phyloP scores from a whole-genome alignment of 768 basidiomycete species.

The Podaxis rugospora region DNA sequence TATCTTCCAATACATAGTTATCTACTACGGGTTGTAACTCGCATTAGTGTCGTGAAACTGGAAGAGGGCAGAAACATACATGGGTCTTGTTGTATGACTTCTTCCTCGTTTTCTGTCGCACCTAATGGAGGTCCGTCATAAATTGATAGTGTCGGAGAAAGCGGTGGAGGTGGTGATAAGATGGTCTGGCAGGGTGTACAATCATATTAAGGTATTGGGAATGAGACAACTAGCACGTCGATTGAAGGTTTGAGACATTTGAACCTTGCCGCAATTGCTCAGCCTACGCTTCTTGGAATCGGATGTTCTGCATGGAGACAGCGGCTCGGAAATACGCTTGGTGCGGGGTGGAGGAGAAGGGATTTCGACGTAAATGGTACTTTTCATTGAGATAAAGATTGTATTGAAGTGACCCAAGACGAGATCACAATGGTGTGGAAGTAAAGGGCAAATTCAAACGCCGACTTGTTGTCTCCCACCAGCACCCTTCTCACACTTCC shows the following conservation, averaged over 20 bases:
- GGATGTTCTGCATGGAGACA: background rate
- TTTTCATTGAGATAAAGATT: background rate
- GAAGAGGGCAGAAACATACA: background rate
- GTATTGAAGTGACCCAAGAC: background rate
- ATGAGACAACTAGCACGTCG: background rate
- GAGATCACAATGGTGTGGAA: slow-evolving; percentile 7
- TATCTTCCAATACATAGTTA: slow-evolving; percentile 33
- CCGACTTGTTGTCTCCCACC: slow-evolving; percentile 14
- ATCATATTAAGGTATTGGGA: background rate
- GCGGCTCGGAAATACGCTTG: background rate
- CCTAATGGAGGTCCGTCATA: background rate
- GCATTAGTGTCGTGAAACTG: slow-evolving; percentile 9
- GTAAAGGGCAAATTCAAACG: slow-evolving; percentile 30
- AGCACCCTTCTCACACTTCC: slow-evolving; percentile 21
- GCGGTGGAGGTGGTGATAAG: background rate
- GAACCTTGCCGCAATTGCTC: slow-evolving; percentile 4
- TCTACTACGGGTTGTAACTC: background rate
- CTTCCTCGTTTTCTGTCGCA: background rate
- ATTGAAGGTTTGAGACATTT: background rate
- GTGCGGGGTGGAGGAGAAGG: background rate
- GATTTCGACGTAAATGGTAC: background rate
- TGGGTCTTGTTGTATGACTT: background rate
- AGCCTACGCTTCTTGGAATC: background rate
- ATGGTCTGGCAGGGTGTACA: background rate
- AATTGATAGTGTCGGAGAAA: slow-evolving; percentile 23